These are phyloP conservation scores for Pseudopyrenochaeta lycopersici DNA, from an alignment of 2,329 filamentous ascomycete genomes.

Conservation along the genomic window DNA sequence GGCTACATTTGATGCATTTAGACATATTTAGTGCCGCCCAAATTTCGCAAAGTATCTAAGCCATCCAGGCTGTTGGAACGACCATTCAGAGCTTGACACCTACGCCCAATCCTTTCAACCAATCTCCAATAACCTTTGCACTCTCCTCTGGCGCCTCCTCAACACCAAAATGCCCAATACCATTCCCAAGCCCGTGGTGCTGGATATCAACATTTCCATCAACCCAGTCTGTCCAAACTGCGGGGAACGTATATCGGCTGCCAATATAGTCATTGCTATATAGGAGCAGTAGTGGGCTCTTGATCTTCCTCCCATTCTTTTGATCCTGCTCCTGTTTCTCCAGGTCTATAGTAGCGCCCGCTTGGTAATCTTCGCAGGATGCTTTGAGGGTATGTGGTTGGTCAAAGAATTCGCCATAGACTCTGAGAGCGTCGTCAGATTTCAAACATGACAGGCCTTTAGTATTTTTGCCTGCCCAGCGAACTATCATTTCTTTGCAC, in stretches of 20 bases:
- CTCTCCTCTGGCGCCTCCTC: slow-evolving; percentile 62
- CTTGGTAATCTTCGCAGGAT: slow-evolving; percentile 67
- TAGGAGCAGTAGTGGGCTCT: slow-evolving; percentile 59
- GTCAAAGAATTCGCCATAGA: slow-evolving; percentile 55
- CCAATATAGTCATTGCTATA: slow-evolving; percentile 63
- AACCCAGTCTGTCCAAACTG: slow-evolving; percentile 62
- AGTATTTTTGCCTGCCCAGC: slow-evolving; percentile 44
- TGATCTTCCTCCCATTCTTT: slow-evolving; percentile 54
- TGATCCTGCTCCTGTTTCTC: slow-evolving; percentile 60
- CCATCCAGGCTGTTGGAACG: background rate
- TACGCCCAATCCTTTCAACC: slow-evolving; percentile 26
- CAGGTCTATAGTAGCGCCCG: slow-evolving; percentile 62
- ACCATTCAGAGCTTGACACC: background rate
- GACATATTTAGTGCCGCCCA: background rate
- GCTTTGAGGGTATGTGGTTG: slow-evolving; percentile 56
- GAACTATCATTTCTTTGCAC: slow-evolving; percentile 42
- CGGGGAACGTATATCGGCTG: slow-evolving; percentile 58
- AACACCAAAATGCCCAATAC: slow-evolving; percentile 65
- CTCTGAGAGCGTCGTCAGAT: slow-evolving; percentile 44
- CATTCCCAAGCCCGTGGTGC: slow-evolving; percentile 58
- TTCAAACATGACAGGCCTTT: slow-evolving; percentile 18
- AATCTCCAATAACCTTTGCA: slow-evolving; percentile 49
- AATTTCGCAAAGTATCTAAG: background rate
- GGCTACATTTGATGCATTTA: background rate
- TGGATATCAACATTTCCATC: slow-evolving; percentile 56